A percentile compares a stretch with the other conserved stretches of the same genome.
Conservation (phyloP, 441 rosid genomes). For the Euphorbia corollata region DNA sequence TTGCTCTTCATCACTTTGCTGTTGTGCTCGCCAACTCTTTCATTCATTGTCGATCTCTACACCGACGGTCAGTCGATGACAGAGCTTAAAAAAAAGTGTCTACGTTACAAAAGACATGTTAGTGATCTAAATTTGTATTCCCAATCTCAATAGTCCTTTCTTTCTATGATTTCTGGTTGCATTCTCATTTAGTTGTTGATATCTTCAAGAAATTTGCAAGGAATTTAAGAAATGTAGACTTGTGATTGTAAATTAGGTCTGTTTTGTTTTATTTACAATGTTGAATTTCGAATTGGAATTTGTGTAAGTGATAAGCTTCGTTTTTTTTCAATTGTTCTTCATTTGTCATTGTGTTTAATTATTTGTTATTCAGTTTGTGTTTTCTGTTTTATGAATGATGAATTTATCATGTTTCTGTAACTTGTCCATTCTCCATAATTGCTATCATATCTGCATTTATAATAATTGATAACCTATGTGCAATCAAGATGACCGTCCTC, state of each 20-base stretch:
- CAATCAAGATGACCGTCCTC: slow-evolving; percentile 52
- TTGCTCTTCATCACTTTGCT: too few species aligned
- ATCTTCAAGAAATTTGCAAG: not conserved
- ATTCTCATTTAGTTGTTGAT: not conserved
- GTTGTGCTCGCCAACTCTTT: too few species aligned
- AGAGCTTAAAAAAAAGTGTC: too few species aligned
- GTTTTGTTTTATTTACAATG: slow-evolving; percentile 10
- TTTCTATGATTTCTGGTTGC: not conserved
- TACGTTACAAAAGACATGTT: too few species aligned
- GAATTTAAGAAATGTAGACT: slow-evolving; percentile 2
- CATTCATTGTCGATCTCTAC: too few species aligned
- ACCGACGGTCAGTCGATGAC: too few species aligned
- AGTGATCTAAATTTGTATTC: too few species aligned
- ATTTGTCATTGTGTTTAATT: too few species aligned
- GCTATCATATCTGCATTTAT: slow-evolving; percentile 54
- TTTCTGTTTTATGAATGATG: too few species aligned
- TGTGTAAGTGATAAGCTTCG: too few species aligned
- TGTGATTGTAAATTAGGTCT: slow-evolving; percentile 8
- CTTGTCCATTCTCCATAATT: slow-evolving; percentile 47
- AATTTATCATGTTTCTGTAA: slow-evolving; percentile 56
- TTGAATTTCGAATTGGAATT: slow-evolving; percentile 27
- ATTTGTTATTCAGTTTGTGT: too few species aligned
- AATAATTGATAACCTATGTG: slow-evolving; percentile 58
- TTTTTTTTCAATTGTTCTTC: too few species aligned
- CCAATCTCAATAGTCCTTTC: not conserved